These are phyloP conservation scores for Xylariaceae sp. DNA, from an alignment of 2,329 filamentous ascomycete genomes.

Conservation along the genomic window DNA sequence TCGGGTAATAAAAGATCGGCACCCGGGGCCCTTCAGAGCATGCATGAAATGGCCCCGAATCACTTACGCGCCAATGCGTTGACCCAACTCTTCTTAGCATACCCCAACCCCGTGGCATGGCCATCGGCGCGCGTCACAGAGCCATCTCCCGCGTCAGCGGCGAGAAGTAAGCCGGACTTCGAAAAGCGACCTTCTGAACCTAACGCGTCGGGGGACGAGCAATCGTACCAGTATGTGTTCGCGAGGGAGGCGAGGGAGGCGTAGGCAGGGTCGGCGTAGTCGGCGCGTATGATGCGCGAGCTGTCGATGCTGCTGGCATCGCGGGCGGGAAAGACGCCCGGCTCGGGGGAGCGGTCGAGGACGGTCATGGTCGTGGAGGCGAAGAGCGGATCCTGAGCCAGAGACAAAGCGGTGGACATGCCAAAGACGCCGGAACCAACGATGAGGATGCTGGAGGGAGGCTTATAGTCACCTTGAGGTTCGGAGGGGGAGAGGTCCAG, in stretches of 20 bases:
- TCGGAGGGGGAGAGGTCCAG: background rate
- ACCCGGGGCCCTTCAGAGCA: no score
- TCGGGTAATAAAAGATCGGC: no score
- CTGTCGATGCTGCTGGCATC: conserved; percentile 60
- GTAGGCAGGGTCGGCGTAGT: conserved; percentile 81
- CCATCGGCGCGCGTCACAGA: conserved; percentile 26
- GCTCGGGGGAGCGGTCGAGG: conserved; percentile 48
- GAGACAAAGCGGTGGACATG: conserved; percentile 54
- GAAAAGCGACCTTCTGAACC: conserved; percentile 64
- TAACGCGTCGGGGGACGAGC: conserved; percentile 44
- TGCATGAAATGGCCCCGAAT: no score
- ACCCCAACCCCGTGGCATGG: conserved; percentile 47
- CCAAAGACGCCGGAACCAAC: conserved; percentile 55
- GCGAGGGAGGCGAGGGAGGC: conserved; percentile 68
- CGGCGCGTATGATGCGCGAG: conserved; percentile 62
- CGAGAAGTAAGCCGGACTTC: conserved; percentile 65
- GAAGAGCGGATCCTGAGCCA: conserved; percentile 59
- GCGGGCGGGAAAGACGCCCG: conserved; percentile 52
- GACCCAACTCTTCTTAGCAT: conserved; percentile 55
- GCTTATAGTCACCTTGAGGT: conserved; percentile 1
- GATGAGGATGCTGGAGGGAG: conserved; percentile 50
- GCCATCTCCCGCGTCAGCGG: conserved; percentile 39
- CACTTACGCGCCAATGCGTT: conserved; percentile 56
- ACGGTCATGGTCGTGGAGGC: conserved; percentile 52
- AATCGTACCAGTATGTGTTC: conserved; percentile 63